Conservation (phyloP, 768 basidiomycete genomes). For the Macrocybe gigantea region DNA sequence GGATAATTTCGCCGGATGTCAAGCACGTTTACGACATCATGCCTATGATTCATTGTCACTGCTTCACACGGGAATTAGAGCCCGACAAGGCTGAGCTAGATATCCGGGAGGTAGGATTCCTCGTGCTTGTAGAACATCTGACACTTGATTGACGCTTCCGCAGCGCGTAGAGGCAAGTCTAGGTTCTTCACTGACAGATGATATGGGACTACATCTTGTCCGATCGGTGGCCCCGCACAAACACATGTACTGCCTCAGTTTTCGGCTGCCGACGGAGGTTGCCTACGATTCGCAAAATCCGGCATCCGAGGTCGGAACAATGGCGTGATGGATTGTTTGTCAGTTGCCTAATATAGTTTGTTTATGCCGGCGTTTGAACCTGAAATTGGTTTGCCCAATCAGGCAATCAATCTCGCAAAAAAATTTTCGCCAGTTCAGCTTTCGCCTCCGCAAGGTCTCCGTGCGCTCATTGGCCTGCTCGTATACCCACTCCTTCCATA, state of each 20-base stretch:
- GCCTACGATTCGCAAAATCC: no score
- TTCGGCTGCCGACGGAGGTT: constrained; percentile 27
- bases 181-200: constrained; percentile 44
- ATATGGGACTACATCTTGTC: constrained; percentile 64
- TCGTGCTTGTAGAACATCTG: constrained; percentile 2
- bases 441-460: no score
- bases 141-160: constrained; percentile 11
- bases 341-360: no score
- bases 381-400: no score
- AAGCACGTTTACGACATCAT: constrained; percentile 51
- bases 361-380: no score
- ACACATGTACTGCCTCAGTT: constrained; percentile 97
- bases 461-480: no score
- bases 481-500: no score
- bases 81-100: constrained; percentile 62
- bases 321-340: no score
- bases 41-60: constrained; percentile 95
- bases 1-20: constrained; percentile 46
- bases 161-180: constrained; percentile 73
- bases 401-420: no score
- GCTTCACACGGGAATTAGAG: constrained; percentile 87
- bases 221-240: constrained; percentile 94
- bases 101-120: constrained; percentile 64
- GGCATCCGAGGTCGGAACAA: no score
- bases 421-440: no score